Conservation (phyloP, 2,329 filamentous ascomycete genomes). For the Graphium sp. region DNA sequence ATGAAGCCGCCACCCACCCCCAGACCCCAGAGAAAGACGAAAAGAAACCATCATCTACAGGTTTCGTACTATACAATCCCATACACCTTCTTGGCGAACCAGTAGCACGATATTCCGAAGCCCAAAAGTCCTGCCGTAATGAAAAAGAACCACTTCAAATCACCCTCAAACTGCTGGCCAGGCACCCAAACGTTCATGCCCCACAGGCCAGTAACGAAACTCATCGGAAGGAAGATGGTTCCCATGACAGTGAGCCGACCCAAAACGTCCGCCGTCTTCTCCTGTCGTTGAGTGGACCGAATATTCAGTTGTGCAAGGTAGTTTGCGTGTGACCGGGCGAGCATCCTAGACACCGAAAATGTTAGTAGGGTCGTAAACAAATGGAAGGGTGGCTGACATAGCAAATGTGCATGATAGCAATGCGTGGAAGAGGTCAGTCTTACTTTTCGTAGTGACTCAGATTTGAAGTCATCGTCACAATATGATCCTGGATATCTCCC, state of each 20-base stretch:
- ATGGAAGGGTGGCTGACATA: neutral
- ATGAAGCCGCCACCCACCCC: no score
- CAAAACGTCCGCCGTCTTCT: conserved; percentile 87
- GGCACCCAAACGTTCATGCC: conserved; percentile 98
- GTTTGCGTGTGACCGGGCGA: conserved; percentile 83
- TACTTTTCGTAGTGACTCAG: conserved; percentile 92
- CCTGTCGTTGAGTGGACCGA: conserved; percentile 93
- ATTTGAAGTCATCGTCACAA: conserved; percentile 96
- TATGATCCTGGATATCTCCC: conserved; percentile 97
- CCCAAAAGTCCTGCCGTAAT: conserved; percentile 58
- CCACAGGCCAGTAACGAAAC: conserved; percentile 96
- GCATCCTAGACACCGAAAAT: conserved; percentile 38
- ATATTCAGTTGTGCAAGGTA: conserved; percentile 99
- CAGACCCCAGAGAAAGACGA: no score
- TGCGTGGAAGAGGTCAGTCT: no score
- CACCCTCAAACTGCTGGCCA: conserved; percentile 66
- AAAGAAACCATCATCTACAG: no score
- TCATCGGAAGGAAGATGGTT: conserved; percentile 96
- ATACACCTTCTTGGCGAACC: conserved; percentile 71
- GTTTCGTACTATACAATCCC: conserved; percentile 71
- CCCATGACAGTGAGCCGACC: conserved; percentile 90
- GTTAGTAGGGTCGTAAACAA: conserved; percentile 5
- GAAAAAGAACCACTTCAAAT: conserved; percentile 58
- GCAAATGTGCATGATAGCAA: neutral
- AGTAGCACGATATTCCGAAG: conserved; percentile 68